Evolutionary conservation across 805 yeast species (phyloP).

Genomic region (Torulaspora indica): DNA sequence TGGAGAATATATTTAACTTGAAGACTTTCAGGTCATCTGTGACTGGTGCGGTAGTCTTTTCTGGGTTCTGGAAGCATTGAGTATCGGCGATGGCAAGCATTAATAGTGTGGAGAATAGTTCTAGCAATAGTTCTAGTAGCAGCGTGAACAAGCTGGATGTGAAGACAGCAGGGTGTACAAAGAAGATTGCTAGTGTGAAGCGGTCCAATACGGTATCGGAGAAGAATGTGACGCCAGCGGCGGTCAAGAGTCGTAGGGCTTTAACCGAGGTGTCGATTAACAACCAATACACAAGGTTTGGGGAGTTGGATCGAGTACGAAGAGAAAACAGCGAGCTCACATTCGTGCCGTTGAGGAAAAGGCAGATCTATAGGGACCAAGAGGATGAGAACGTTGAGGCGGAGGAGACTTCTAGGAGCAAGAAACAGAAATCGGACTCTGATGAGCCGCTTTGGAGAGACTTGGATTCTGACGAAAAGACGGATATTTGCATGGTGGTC

Average conservation of each 20-base stretch:
- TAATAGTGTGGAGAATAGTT: slow-evolving; percentile 3
- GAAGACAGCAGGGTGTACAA: neutral
- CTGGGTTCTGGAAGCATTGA: neutral
- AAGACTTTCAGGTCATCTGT: neutral
- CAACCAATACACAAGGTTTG: slow-evolving; percentile 7
- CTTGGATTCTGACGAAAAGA: slow-evolving; percentile 62
- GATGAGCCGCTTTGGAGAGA: slow-evolving; percentile 43
- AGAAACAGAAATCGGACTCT: slow-evolving; percentile 37
- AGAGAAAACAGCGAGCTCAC: slow-evolving; percentile 20
- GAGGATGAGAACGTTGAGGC: slow-evolving; percentile 12
- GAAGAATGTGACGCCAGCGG: slow-evolving; percentile 10
- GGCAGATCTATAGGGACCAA: slow-evolving; percentile 23
- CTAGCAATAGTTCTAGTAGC: slow-evolving; percentile 7
- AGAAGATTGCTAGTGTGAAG: slow-evolving; percentile 3
- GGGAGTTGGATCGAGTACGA: slow-evolving; percentile 16
- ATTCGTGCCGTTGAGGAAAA: slow-evolving; percentile 16
- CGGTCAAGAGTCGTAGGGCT: slow-evolving; percentile 14
- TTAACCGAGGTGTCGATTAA: slow-evolving; percentile 17
- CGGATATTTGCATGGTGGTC: slow-evolving; percentile 81
- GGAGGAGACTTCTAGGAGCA: slow-evolving; percentile 2
- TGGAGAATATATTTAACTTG: neutral
- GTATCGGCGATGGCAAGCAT: slow-evolving; percentile 5
- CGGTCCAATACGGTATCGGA: neutral
- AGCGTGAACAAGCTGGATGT: slow-evolving; percentile 1
- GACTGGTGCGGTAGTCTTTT: neutral